Evolutionary conservation across 2,329 filamentous ascomycete species (phyloP), one percentile per base, ranked within the genome.

Genomic region (Rhexocercosporidium sp.): DNA sequence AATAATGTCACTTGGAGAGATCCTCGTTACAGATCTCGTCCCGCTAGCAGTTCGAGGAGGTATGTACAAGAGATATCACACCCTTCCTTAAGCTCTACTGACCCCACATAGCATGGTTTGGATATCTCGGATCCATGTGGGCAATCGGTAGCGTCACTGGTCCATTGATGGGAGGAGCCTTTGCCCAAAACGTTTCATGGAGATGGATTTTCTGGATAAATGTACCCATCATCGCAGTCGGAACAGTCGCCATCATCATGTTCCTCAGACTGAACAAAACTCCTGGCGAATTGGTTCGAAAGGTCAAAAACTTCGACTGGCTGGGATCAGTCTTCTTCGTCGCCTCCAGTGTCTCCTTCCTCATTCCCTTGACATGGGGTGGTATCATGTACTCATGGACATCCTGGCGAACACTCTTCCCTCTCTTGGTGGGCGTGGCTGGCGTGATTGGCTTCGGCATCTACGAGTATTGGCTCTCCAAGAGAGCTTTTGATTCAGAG

Each of bases 341-440:
- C 20, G 84, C 80, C 14, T 85, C 85, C 16, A 81, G 83, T 14
- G 87, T 87, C 0, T 84, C 83, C 25, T 85, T 91, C 72, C 77
- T 91, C 47, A 86, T 90, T 53, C 86, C 87, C 0, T 75, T 91
- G 3, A 88, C 87, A 1, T 89, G 87, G 82, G 90, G 73, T 11
- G 89, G 88, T 44, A 82, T 90, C 9, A 85, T 89, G 78, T 92
- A 90, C 74, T 73, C 82, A 0, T 92, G 90, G 90, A 75, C 79
- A 53, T 87, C 83, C 3, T 90, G 86, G 83, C 82, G 83, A 1
- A 89, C 88, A 0, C 78, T 92, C 1, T 82, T 89, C 0, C 90
- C 89, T 0, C 77, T 92, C 16, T 75, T 87, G 3, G 46, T 91
- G 9, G 88, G 89, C 1, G 74, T 79, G 0, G 76, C 79, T 0